Evolutionary conservation across 352 stramenopile species (phyloP).

Genomic region (Globisporangium nagaii): DNA sequence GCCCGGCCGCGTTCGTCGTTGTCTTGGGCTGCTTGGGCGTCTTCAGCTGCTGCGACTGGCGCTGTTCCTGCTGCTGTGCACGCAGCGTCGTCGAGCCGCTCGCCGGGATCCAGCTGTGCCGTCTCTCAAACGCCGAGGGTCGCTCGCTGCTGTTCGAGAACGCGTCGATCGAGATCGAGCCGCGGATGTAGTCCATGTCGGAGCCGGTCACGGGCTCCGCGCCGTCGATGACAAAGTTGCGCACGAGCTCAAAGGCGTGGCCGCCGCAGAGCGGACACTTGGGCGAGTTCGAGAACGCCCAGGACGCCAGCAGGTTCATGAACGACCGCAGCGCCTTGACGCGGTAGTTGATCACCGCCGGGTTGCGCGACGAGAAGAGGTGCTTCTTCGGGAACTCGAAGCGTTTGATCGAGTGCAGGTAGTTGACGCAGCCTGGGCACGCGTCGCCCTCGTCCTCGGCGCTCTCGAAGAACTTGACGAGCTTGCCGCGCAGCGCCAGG

Average conservation of each 20-base stretch:
- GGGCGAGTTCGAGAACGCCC: slow-evolving; percentile 75
- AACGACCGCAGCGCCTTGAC: slow-evolving; percentile 82
- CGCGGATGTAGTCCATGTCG: slow-evolving; percentile 64
- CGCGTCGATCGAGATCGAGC: slow-evolving; percentile 54
- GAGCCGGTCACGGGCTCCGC: slow-evolving; percentile 40
- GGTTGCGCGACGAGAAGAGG: slow-evolving; percentile 67
- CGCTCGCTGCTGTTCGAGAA: slow-evolving; percentile 31
- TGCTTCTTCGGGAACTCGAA: slow-evolving; percentile 88
- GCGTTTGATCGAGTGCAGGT: slow-evolving; percentile 64
- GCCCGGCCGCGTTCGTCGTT: not conserved
- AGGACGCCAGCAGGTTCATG: slow-evolving; percentile 73
- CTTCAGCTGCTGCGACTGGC: slow-evolving; percentile 4
- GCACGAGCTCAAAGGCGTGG: slow-evolving; percentile 74
- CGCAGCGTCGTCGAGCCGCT: slow-evolving; percentile 26
- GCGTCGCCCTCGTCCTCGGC: slow-evolving; percentile 61
- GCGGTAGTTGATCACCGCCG: slow-evolving; percentile 81
- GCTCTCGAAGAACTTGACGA: slow-evolving; percentile 74
- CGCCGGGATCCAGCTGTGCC: slow-evolving; percentile 52
- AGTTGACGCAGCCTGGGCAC: slow-evolving; percentile 76
- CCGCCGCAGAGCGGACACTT: slow-evolving; percentile 83
- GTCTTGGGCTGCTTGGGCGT: not conserved
- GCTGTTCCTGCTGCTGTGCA: slow-evolving; percentile 10
- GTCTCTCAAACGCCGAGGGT: slow-evolving; percentile 20
- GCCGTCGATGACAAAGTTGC: slow-evolving; percentile 72
- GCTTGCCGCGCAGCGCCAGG: slow-evolving; percentile 58